These are phyloP conservation scores for Lichtheimia corymbifera DNA, from an alignment of 371 early-diverging fungal species.

Conservation along the genomic window DNA sequence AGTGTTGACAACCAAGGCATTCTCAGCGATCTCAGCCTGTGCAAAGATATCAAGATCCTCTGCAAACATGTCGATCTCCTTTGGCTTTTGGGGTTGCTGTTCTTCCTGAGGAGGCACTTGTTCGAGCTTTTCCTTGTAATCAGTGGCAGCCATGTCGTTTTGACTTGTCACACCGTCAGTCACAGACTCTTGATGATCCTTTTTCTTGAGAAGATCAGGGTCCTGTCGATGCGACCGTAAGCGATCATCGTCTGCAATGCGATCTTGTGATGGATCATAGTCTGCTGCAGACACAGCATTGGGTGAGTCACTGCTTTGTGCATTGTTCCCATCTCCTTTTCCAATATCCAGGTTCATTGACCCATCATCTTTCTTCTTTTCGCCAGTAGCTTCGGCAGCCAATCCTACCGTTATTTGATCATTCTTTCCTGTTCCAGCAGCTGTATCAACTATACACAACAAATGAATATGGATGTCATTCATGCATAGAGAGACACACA, in stretches of 20 bases:
- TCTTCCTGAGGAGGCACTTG: conserved; percentile 3
- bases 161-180: conserved; percentile 37
- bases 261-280: conserved; percentile 68
- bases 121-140: conserved; percentile 52
- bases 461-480: neutral
- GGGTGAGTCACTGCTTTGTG: conserved; percentile 38
- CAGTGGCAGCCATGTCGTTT: conserved; percentile 64
- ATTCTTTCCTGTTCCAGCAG: neutral
- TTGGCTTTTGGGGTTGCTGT: conserved; percentile 9
- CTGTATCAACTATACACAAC: too few relatives aligned
- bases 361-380: conserved; percentile 8
- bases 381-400: conserved; percentile 4
- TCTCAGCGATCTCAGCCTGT: conserved; percentile 23
- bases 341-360: neutral
- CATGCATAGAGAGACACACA: too few relatives aligned
- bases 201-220: conserved; percentile 53
- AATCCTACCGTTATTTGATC: conserved; percentile 25
- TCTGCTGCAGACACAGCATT: conserved; percentile 69
- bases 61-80: conserved; percentile 80
- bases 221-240: conserved; percentile 25
- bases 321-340: conserved; percentile 2
- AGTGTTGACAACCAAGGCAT: conserved; percentile 23
- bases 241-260: conserved; percentile 43
- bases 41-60: conserved; percentile 63
- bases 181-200: conserved; percentile 49